Percentiles rank a stretch among this genome's conserved stretches.
Conservation (phyloP, 495 filamentous ascomycete species). For the Xylaria flabelliformis region DNA sequence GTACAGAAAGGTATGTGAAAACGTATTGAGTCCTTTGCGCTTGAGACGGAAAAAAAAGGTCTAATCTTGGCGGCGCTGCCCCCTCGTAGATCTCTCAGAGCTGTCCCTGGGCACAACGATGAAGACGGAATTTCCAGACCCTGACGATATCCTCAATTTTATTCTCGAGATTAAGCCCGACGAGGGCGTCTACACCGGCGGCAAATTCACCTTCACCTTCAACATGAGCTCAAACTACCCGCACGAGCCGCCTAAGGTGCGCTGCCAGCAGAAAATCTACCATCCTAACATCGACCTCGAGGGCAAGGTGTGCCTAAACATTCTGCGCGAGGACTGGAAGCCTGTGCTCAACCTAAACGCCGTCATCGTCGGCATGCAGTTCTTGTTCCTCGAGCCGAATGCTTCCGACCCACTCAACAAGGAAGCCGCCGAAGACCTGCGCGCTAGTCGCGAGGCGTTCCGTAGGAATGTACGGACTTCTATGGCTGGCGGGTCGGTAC, state of each 20-base stretch:
- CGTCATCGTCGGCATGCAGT: slow-evolving; percentile 96
- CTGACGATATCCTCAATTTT: slow-evolving; percentile 97
- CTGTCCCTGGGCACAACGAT: slow-evolving; percentile 89
- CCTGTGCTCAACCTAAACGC: slow-evolving; percentile 96
- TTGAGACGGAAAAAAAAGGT: not conserved
- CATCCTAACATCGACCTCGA: slow-evolving; percentile 98
- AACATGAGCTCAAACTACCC: slow-evolving; percentile 93
- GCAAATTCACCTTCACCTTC: slow-evolving; percentile 88
- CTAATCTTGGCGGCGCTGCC: not conserved
- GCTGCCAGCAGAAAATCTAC: slow-evolving; percentile 98
- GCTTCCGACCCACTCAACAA: slow-evolving; percentile 97
- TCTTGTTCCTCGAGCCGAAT: slow-evolving; percentile 97
- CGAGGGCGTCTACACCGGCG: slow-evolving; percentile 97
- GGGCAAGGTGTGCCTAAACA: slow-evolving; percentile 97
- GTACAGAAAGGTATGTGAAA: slow-evolving; percentile 84
- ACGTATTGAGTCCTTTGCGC: not conserved
- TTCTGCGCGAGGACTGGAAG: slow-evolving; percentile 98
- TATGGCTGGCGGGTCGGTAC: slow-evolving; percentile 84
- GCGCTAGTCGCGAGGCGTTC: slow-evolving; percentile 81
- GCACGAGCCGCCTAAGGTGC: slow-evolving; percentile 97
- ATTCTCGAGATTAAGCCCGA: slow-evolving; percentile 91
- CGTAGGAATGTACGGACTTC: slow-evolving; percentile 84
- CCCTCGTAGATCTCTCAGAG: slow-evolving; percentile 80
- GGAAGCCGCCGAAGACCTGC: slow-evolving; percentile 92
- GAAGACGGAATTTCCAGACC: slow-evolving; percentile 91